Base-by-base conservation (phyloP, 2,329 filamentous ascomycete species). In the Elsinoe arachidis region DNA sequence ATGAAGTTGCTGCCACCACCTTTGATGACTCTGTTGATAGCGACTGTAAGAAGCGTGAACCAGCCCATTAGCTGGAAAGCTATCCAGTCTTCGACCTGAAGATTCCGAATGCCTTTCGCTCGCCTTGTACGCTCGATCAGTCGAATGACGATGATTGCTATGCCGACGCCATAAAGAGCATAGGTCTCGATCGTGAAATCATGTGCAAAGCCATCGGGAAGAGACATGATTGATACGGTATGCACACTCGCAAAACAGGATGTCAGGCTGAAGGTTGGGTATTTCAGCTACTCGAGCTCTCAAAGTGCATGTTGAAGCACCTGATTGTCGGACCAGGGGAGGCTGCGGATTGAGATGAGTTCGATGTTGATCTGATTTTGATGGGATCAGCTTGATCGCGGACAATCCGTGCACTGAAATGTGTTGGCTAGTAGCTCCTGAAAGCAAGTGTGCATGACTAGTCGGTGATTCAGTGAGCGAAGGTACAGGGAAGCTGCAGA, bases 1-100 rank as follows among this genome's bases (percentile, higher is more conserved):
- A 85, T 81, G 15, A 85, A 72, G 63, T 85, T 85, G 41, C 78
- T 83, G 6, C 58, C 78, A n/a, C 79, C 80, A 34, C 74, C 71
- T 1, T 74, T 72, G 17, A 81, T 72, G 49, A 83, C 76, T 61
- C 75, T 53, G 60, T 83, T 83, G 63, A 84, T 75, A 6, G 72
- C 68, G 21, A 78, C 70, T 57, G 82, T 77, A 11, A 85, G 68
- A 14, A 79, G 66, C 0, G 81, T 84, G 62, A 83, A 80, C 64
- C 78, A 73, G 61, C 59, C 17, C 6, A 59, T 56, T 2, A 54
- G 38, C 15, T 59, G 51, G 15, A 61, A 38, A 12, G 59, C 57
- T 11, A 61, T 43, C 57, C 57, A 61, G 44, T 61, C 59, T 17
- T 61, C 59, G 14, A 33, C 5, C 38, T 59, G 57, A 19, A 55